A percentile compares a stretch with the other conserved stretches of the same genome.
Conservation (phyloP, 768 basidiomycete species). For the Austroboletus eburneus region DNA sequence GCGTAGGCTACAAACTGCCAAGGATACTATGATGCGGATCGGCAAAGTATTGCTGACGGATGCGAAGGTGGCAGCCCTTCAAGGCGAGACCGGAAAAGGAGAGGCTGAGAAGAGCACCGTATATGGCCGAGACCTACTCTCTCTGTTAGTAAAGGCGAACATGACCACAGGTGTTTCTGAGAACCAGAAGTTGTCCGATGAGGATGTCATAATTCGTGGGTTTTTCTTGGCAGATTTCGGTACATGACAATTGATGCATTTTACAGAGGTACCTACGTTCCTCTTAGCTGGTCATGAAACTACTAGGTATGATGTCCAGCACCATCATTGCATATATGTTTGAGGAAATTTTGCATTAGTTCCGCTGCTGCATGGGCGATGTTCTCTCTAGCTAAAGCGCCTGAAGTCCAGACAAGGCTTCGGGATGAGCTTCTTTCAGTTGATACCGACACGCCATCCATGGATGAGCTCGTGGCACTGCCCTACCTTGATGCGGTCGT, state of each 20-base stretch:
- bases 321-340: not conserved
- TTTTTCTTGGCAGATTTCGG: not conserved
- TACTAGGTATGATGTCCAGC: conserved; percentile 36
- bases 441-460: conserved; percentile 53
- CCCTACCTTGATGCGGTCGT: conserved; percentile 68
- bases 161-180: conserved; percentile 48
- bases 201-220: conserved; percentile 57
- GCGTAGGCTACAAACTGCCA: conserved; percentile 30
- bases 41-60: conserved; percentile 46
- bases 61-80: conserved; percentile 42
- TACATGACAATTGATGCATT: not conserved
- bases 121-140: conserved; percentile 49
- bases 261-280: conserved; percentile 57
- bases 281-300: conserved; percentile 59
- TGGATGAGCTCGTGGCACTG: conserved; percentile 64
- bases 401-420: conserved; percentile 49
- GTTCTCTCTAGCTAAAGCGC: conserved; percentile 47
- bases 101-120: conserved; percentile 33
- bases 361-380: conserved; percentile 56
- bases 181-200: conserved; percentile 53
- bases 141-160: too few species aligned
- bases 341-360: conserved; percentile 1
- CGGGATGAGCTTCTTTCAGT: conserved; percentile 53
- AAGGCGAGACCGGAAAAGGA: conserved; percentile 17
- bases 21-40: conserved; percentile 44